A percentile compares a stretch with the other conserved stretches of the same genome.
Conservation (phyloP, 768 basidiomycete species). For the Leccinum sublutescens region DNA sequence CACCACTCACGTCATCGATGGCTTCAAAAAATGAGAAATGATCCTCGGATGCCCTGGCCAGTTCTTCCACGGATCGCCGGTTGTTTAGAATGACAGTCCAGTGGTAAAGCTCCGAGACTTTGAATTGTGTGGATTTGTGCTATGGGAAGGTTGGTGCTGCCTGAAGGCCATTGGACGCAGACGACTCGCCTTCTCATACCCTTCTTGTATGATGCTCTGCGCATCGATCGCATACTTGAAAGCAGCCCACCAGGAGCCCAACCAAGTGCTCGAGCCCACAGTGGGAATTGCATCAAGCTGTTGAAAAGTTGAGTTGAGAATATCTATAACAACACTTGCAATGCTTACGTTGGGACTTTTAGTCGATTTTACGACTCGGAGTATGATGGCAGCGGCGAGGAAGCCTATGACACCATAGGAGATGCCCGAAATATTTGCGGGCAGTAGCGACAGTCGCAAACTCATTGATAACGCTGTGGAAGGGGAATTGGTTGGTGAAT, state of each 20-base stretch:
- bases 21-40: conserved; percentile 35
- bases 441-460: not conserved
- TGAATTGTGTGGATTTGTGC: not conserved
- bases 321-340: not conserved
- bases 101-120: not conserved
- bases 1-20: conserved; percentile 32
- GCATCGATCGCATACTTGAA: not conserved
- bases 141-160: not conserved
- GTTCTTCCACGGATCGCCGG: conserved; percentile 36
- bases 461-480: not conserved
- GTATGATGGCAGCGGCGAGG: not conserved
- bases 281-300: not conserved
- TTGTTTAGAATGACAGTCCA: conserved; percentile 43
- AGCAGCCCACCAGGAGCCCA: not conserved
- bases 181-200: conserved; percentile 29
- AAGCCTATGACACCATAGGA: not conserved
- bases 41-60: conserved; percentile 39
- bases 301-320: not conserved
- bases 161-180: not conserved
- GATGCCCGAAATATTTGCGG: not conserved
- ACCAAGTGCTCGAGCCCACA: not conserved
- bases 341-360: not conserved
- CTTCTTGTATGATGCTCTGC: conserved; percentile 26
- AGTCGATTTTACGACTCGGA: not conserved
- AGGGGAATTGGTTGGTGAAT: not conserved